phyloP scores from a whole-genome alignment of 441 rosid species.

The Populus hybrid region DNA sequence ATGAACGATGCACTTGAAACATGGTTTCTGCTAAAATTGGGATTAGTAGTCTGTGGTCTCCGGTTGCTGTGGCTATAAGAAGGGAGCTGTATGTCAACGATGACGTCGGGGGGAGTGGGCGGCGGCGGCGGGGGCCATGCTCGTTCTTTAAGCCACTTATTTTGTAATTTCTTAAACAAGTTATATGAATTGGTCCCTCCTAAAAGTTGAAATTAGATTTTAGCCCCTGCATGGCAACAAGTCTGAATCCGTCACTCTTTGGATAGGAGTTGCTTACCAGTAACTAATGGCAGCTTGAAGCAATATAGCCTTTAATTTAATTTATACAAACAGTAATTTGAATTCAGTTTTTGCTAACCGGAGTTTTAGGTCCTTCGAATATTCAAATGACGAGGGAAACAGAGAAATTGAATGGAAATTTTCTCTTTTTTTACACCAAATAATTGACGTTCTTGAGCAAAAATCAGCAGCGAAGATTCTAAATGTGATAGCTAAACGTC shows the following conservation, averaged over 20 bases:
- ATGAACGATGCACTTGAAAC: not conserved
- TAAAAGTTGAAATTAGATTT: too few relatives aligned
- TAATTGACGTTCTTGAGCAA: too few relatives aligned
- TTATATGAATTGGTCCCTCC: not conserved
- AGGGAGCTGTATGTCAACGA: not conserved
- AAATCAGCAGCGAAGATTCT: too few relatives aligned
- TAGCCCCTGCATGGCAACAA: too few relatives aligned
- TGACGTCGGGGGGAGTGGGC: not conserved
- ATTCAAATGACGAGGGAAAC: not conserved
- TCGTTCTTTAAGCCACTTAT: not conserved
- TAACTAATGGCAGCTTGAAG: too few relatives aligned
- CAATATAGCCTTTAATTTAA: too few relatives aligned
- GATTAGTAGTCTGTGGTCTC: too few relatives aligned
- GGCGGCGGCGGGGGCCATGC: not conserved
- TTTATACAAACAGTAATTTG: not conserved
- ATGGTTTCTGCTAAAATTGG: too few relatives aligned
- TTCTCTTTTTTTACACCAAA: not conserved
- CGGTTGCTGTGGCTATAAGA: not conserved
- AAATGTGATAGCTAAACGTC: too few relatives aligned
- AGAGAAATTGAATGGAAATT: not conserved
- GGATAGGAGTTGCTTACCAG: too few relatives aligned
- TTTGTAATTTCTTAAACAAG: not conserved
- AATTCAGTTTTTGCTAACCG: not conserved
- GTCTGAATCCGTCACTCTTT: too few relatives aligned
- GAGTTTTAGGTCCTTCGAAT: not conserved